Evolutionary conservation across 257 asterid species (phyloP).

Genomic region (Datura wrightii): DNA sequence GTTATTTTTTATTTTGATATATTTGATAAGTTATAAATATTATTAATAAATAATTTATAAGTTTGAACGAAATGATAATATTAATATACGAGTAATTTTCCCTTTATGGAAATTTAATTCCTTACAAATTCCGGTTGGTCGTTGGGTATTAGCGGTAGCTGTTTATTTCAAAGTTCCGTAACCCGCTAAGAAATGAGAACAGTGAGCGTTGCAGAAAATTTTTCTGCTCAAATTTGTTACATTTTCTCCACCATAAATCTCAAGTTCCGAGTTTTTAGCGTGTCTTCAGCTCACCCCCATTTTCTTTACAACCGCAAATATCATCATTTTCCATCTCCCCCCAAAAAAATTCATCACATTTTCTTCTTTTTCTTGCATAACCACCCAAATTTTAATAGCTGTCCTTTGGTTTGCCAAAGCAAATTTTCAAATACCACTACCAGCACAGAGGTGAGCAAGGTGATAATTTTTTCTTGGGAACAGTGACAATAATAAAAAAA

Average conservation of each 20-base stretch:
- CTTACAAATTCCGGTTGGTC: background rate
- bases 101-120: background rate
- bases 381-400: conserved; percentile 4
- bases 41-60: too few relatives aligned
- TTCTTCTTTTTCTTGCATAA: conserved; percentile 3
- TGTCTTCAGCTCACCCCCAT: conserved; percentile 35
- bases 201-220: background rate
- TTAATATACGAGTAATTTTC: too few relatives aligned
- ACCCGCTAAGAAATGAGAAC: background rate
- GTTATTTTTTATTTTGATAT: too few relatives aligned
- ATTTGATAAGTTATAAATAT: too few relatives aligned
- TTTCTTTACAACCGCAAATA: conserved; percentile 21
- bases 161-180: conserved; percentile 36
- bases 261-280: conserved; percentile 33
- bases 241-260: conserved; percentile 43
- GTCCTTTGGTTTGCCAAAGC: conserved; percentile 22
- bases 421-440: conserved; percentile 27
- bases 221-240: conserved; percentile 26
- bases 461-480: background rate
- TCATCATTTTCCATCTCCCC: conserved; percentile 24
- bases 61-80: too few relatives aligned
- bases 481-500: background rate
- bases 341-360: background rate
- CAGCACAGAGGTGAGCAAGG: conserved; percentile 21
- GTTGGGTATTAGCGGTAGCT: conserved; percentile 36